These are phyloP conservation scores for Tetrahymena borealis DNA, from an alignment of 73 alveolate species.

Conservation along the genomic window DNA sequence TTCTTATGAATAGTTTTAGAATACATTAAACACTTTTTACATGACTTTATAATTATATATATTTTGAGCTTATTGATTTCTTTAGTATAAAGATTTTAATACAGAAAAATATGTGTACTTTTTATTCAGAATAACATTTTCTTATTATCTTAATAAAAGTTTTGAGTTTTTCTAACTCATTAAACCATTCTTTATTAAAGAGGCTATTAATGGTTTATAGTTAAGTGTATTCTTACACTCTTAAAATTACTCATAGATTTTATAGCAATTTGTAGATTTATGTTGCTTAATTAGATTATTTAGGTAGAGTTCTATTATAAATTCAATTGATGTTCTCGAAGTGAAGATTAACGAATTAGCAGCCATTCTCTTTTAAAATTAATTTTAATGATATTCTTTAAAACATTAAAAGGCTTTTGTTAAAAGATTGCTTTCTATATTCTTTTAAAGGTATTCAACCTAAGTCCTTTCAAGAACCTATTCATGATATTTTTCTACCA, in stretches of 20 bases:
- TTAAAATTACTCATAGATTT: background rate
- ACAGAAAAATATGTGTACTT: background rate
- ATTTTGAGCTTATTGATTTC: background rate
- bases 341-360: background rate
- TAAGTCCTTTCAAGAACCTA: background rate
- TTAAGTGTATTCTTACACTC: background rate
- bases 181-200: background rate
- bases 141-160: background rate
- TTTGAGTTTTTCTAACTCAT: background rate
- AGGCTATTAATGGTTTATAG: background rate
- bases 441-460: background rate
- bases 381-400: background rate
- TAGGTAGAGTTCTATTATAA: background rate
- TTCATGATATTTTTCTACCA: background rate
- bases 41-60: background rate
- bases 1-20: background rate
- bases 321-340: background rate
- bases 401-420: background rate
- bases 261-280: background rate
- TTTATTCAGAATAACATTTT: background rate
- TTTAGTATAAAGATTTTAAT: background rate
- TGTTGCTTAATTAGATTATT: background rate
- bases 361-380: background rate
- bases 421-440: background rate
- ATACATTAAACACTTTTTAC: background rate